Evolutionary conservation across 1,284 basidiomycete species (phyloP), one percentile per base, ranked within the genome.

Genomic region (Cystodermella granulosa): DNA sequence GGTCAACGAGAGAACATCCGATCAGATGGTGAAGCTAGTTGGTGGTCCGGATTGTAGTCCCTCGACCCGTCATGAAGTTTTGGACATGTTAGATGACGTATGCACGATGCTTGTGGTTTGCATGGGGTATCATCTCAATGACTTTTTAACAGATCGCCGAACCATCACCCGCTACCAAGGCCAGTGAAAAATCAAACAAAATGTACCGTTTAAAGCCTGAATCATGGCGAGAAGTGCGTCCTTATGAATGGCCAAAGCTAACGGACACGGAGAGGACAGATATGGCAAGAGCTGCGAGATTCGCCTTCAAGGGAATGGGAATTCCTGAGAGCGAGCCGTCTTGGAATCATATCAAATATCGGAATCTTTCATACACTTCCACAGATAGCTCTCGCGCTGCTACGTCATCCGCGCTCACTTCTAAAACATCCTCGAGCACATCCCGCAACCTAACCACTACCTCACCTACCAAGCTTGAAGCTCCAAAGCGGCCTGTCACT

Each of bases 151-250:
- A 84, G 81, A 60, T 83, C 14, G 79, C 74, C 11, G 79, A 81
- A 51, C 69, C 68, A 42, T 55, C 59, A 6, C 60, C 64, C 18
- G 42, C 59, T 3, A 44, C 63, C 5, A 71, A 60, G 52, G 66
- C 66, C 2, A 57, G 57, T 17, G 59, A 62, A 16, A 61, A 68
- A 45, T 56, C 70, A 1, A 61, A 66, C 3, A 68, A 68, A 45
- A 53, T 55, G 1, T 87, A 81, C 74, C 54, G 63, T 21, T 75
- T 87, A 48, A 81, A 78, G 49, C 63, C 70, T 16, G 55, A 62
- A 24, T 63, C 74, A 1, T 87, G 83, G 83, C 68, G 68, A 22
- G 80, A 86, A 53, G 79, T 85, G 17, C 79, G 82, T 5, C 85
- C 85, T 0, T 81, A 72, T 48, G 79, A 80, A 50, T 83, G 75